Evolutionary conservation across 2,329 filamentous ascomycete species (phyloP).

Genomic region (Sporothrix curviconia): DNA sequence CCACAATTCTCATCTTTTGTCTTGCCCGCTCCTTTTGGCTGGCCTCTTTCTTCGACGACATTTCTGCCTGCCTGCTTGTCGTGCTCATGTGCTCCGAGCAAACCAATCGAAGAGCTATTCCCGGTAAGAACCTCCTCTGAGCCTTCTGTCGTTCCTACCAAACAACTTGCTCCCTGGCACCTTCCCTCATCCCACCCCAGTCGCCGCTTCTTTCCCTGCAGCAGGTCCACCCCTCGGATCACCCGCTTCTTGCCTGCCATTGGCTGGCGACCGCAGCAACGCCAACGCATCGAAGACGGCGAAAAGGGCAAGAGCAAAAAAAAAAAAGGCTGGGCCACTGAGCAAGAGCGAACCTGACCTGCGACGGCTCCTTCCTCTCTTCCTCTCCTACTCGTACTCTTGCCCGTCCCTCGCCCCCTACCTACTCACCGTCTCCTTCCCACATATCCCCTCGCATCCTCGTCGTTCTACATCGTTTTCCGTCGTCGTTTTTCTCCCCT

Average conservation of each 20-base stretch:
- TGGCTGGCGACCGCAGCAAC: constrained; percentile 21
- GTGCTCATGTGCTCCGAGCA: not conserved
- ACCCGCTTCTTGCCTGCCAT: constrained; percentile 17
- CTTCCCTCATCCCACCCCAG: constrained; percentile 11
- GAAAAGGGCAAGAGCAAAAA: constrained; percentile 14
- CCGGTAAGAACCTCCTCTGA: not conserved
- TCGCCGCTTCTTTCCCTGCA: constrained; percentile 19
- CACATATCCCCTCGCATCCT: not conserved
- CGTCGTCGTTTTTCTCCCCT: not conserved
- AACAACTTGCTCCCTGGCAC: constrained; percentile 2
- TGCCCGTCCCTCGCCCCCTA: not conserved
- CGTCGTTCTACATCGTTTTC: no score
- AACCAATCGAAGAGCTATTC: not conserved
- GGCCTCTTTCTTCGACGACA: not conserved
- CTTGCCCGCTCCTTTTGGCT: not conserved
- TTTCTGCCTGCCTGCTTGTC: no score
- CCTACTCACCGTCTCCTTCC: not conserved
- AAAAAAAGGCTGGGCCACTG: constrained; percentile 6
- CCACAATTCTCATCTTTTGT: not conserved
- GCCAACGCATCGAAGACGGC: constrained; percentile 22
- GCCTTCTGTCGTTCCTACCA: not conserved
- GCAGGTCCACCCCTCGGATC: constrained; percentile 18
- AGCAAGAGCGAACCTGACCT: not conserved
- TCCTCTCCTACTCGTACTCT: not conserved
- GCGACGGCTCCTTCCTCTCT: not conserved